Base-by-base conservation (phyloP, 768 basidiomycete species). In the Boletus pseudopeckii region DNA sequence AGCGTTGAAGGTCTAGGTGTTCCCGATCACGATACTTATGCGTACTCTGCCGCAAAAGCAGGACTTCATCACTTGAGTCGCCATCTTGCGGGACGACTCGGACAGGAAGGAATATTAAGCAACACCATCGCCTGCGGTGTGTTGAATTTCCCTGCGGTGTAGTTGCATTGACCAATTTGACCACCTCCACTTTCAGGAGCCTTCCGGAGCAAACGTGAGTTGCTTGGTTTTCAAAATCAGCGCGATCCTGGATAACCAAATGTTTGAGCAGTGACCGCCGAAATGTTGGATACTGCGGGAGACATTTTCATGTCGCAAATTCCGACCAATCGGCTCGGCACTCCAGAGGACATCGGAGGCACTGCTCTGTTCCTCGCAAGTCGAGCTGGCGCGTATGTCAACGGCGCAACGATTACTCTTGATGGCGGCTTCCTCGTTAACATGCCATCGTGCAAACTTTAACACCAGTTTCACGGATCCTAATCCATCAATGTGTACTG, bases 21-120 rank as follows among this genome's bases (percentile, higher is more conserved):
- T 5, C 82, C 82, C 2, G 68, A 72, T 22, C 75, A 80, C 53
- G 82, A 86, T 57, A 86, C 84, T 2, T 86, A 82, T 56, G 82
- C 84, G 0, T 86, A 86, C 62, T 78, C 81, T 32, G 78, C 83
- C 4, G 80, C 80, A n/a, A 88, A 88, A 63, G 82, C 80, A 6
- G 82, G 74, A 4, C 66, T 84, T 48, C 80, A 82, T 63, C 84
- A 85, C 50, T 67, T 85, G 28, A 81, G 81, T 52, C 73, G 80
- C 20, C 77, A 82, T 55, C 73, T 87, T 26, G 85, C 79, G 0
- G 76, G 75, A 24, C 70, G 81, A 7, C 74, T 86, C 7, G 85
- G 84, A 0, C 70, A 63, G 49, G 80, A 84, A 50, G 77, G 80
- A 0, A 80, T 87, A 60, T 75, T 78, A 24, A 80, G 80, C 62